Evolutionary conservation across 768 basidiomycete species (phyloP).

Genomic region (Mycena metata): DNA sequence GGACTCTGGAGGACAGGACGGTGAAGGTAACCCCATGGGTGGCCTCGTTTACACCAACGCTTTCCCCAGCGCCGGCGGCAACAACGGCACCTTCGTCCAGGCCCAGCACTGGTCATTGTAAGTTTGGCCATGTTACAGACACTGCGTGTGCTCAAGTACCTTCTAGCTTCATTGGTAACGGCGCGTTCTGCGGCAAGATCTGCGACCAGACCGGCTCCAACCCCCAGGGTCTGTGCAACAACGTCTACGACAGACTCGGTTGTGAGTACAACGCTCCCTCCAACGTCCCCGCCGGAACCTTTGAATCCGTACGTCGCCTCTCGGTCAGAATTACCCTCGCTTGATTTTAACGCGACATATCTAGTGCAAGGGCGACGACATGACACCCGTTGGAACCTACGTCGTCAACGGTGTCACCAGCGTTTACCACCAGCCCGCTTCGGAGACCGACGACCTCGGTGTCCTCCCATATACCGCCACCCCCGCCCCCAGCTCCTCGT

Average conservation of each 20-base stretch:
- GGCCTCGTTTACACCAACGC: slow-evolving; percentile 64
- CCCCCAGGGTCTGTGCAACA: slow-evolving; percentile 51
- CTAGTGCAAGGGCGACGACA: slow-evolving; percentile 63
- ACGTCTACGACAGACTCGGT: slow-evolving; percentile 67
- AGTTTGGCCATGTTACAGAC: slow-evolving; percentile 32
- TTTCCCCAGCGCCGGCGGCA: slow-evolving; percentile 51
- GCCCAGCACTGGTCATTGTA: slow-evolving; percentile 65
- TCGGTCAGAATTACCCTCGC: no score
- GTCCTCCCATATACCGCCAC: slow-evolving; percentile 44
- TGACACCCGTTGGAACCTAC: slow-evolving; percentile 59
- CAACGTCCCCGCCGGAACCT: slow-evolving; percentile 57
- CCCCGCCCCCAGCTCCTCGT: slow-evolving; percentile 40
- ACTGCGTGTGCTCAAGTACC: background rate
- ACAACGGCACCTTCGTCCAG: slow-evolving; percentile 57
- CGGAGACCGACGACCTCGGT: slow-evolving; percentile 38
- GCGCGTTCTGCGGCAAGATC: slow-evolving; percentile 64
- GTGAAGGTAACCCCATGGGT: slow-evolving; percentile 71
- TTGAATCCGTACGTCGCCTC: slow-evolving; percentile 47
- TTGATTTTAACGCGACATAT: background rate
- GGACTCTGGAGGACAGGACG: slow-evolving; percentile 69
- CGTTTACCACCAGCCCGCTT: slow-evolving; percentile 44
- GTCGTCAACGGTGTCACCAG: slow-evolving; percentile 46
- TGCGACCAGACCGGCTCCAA: slow-evolving; percentile 64
- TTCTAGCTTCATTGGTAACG: slow-evolving; percentile 68
- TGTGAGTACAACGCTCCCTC: slow-evolving; percentile 68